Percentiles rank a stretch among this genome's conserved stretches.
These are phyloP conservation scores for Ophiostoma tasmaniense DNA, from an alignment of 2,329 filamentous ascomycete species.

Conservation along the genomic window DNA sequence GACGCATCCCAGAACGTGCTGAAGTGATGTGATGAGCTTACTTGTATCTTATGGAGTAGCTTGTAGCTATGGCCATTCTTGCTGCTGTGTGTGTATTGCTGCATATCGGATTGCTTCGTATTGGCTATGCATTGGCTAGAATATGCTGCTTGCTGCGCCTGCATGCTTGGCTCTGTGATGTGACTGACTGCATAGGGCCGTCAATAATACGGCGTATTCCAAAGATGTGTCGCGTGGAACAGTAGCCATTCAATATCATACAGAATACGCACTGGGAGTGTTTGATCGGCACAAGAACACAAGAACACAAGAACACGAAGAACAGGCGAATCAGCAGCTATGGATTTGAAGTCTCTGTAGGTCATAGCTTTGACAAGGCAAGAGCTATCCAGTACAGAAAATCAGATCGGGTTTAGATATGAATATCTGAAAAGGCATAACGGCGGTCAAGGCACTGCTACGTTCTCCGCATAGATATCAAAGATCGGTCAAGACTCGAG, in stretches of 20 bases:
- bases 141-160: not conserved
- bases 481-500: slow-evolving; percentile 4
- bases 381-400: too few species aligned
- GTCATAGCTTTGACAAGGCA: not conserved
- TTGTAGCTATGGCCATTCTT: not conserved
- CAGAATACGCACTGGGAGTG: not conserved
- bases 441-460: not conserved
- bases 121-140: not conserved
- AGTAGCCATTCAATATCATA: not conserved
- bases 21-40: not conserved
- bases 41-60: too few species aligned
- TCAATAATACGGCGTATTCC: not conserved
- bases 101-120: not conserved
- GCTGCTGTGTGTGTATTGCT: not conserved
- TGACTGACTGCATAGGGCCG: not conserved
- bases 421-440: not conserved
- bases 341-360: not conserved
- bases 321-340: slow-evolving; percentile 2
- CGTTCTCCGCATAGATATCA: slow-evolving; percentile 3
- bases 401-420: not conserved
- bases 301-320: too few species aligned
- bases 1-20: not conserved
- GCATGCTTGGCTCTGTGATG: not conserved
- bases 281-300: not conserved
- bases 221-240: not conserved